These are phyloP conservation scores for Suillus spraguei DNA, from an alignment of 768 basidiomycete genomes.

Conservation along the genomic window DNA sequence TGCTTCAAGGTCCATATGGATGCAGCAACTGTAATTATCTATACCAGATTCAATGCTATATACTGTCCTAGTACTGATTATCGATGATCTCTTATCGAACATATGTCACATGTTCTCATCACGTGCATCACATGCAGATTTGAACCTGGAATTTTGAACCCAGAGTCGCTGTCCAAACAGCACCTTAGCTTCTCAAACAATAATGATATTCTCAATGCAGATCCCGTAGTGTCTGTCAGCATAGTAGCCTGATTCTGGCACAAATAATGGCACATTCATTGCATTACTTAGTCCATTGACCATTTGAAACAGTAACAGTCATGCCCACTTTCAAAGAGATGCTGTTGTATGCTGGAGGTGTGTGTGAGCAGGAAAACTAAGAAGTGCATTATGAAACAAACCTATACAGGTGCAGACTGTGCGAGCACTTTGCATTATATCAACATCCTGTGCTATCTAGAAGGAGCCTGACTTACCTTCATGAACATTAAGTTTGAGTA, in stretches of 20 bases:
- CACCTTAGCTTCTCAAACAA: constrained; percentile 74
- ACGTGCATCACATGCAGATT: too few relatives aligned
- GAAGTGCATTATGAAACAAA: constrained; percentile 18
- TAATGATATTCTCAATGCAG: constrained; percentile 87
- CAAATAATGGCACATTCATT: background rate
- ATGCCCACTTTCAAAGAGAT: constrained; percentile 79
- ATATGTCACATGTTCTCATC: too few relatives aligned
- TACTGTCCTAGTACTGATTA: too few relatives aligned
- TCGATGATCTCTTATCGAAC: too few relatives aligned
- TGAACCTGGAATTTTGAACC: too few relatives aligned
- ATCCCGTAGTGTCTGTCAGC: constrained; percentile 90
- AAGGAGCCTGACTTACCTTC: constrained; percentile 48
- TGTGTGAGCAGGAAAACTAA: background rate
- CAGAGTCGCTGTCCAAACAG: too few relatives aligned
- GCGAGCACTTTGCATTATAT: constrained; percentile 45
- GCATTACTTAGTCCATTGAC: constrained; percentile 32
- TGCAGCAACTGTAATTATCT: too few relatives aligned
- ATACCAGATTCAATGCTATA: too few relatives aligned
- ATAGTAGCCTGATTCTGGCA: constrained; percentile 86
- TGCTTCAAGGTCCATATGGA: too few relatives aligned
- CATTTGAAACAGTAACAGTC: constrained; percentile 89
- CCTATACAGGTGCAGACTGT: constrained; percentile 49
- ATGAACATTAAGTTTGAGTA: constrained; percentile 74
- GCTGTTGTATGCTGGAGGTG: constrained; percentile 59
- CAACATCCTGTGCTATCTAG: background rate